Evolutionary conservation across 106 monocot genomes (phyloP), one percentile per base, ranked within the genome.

Genomic region (Amphibolis antarctica): DNA sequence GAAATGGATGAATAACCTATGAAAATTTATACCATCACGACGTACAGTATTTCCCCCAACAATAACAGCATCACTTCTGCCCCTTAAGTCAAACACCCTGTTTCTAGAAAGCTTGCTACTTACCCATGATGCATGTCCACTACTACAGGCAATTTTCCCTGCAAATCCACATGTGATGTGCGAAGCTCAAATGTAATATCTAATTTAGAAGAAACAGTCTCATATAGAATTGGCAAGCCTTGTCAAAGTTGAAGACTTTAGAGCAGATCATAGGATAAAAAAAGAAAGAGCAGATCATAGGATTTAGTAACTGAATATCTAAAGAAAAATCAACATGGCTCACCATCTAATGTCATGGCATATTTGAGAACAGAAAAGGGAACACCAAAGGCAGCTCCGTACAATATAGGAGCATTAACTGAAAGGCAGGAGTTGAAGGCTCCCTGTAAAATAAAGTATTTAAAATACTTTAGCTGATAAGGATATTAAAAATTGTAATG

Each of bases 331-430:
- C 26, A 63, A 36, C 22, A 19, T 53, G 10, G 12, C 79, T 89
- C 72, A 98, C 98, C 98, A 81, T 98, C 98, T 69, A 91, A 75
- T 46, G 98, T 98, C 90, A 98, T 98, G 64, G 98, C 98, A 85
- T 87, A 98, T 66, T 98, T 98, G 69, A 98, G 86, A 62, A 98
- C 81, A 60, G 98, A 91, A 69, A 79, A 98, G 9, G 98, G 98
- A 66, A 98, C 73, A 66, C 23, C 60, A 71, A 51, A 85, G 31
- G 91, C 78, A 63, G 98, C 76, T 82, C 98, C 78, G 63, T 85
- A 98, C 23, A 98, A 80, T 61, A 98, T 69, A 29, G 98, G 98
- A 59, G 91, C 91, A 78, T 98, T 98, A 62, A 98, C 91, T 45
- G 64, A 42, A 25, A 85, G 87, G 81, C 98, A 98, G 21, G 79